Base-by-base conservation (phyloP, 305 asterid genomes). In the Fraxinus xanthoxyloides region DNA sequence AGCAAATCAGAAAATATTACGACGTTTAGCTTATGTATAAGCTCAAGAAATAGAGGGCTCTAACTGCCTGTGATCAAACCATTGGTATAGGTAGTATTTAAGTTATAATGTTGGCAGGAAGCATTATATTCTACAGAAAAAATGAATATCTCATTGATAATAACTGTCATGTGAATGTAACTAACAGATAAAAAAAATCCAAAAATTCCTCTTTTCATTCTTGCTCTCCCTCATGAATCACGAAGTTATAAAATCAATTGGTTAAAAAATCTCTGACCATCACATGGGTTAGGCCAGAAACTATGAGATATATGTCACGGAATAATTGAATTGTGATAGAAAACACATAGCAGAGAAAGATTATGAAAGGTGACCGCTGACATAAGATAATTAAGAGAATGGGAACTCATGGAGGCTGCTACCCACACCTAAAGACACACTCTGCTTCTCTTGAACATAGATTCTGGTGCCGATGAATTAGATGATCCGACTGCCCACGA, bases 401-500 rank as follows among this genome's bases (percentile, higher is more conserved):
- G 72, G 19, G 76, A 72, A 77, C 77, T 63, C 34, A 80, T 61
- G 77, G 76, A 76, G 82, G 76, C 76, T 72, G 59, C 83, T 79
- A 24, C 79, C 79, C 30, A 78, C 77, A 80, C 84, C 84, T 81
- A 88, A 78, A 19, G 84, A 77, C 43, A 81, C 77, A 81, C 75
- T 88, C 84, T 80, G 79, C 85, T 86, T 74, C 87, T 88, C 93
- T 88, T 90, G 78, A 82, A 75, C 82, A 77, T 65, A 32, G 86
- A 87, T 54, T 84, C 86, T 3, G 88, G 83, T 35, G 89, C 80
- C 51, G 93, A 87, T 38, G 94, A 85, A 72, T 81, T 86, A 0
- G 91, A 87, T 36, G 84, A 54, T 56, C 87, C 86, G 24, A 85
- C 84, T 3, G 92, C 91, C 99, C 98, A 94, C 0, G 95, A 92